Base-by-base conservation (phyloP, 768 basidiomycete species). In the Auriculariales sp. region DNA sequence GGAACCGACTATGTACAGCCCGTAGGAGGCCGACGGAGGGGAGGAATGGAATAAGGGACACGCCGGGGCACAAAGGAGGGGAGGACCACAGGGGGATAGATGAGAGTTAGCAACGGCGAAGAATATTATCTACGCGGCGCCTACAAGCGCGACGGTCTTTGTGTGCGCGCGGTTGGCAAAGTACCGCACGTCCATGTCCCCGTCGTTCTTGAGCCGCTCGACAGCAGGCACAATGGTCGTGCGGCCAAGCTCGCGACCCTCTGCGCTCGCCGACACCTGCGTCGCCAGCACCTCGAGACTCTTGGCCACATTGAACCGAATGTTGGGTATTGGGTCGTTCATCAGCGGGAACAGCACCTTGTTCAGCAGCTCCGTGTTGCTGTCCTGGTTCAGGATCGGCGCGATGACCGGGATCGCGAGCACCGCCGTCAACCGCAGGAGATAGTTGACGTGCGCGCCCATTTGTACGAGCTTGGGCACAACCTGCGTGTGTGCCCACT, bases 341-440 rank as follows among this genome's bases (percentile, higher is more conserved):
- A 87, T 81, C 39, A 99, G 78, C 52, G 80, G 74, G 51, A 94
- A 68, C 46, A 98, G 75, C 32, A 86, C 82, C 22, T 81, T 79
- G 53, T 97, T 78, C 58, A 98, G 83, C 48, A 87, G 84, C 45
- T 83, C 73, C 28, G 78, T 78, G 56, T 97, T 76, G 56, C 90
- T 89, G 45, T 90, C 79, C 54, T 88, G 65, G 54, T 76, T 86
- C 57, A 99, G 71, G 12, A 89, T 86, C 1, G 95, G 89, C 5
- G 89, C 80, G 59, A 99, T 94, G n/a, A 97, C 94, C 59, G 90
- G 93, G 60, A 99, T 93, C 28, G 94, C 94, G 64, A 98, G 92
- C 36, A 98, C 90, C 14, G 95, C 98, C 2, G 95, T 99, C 92
- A 99, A 95, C 59, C 95, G 74, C 68, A 87, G 95, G 25, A 98